Conservation (phyloP, 495 filamentous ascomycete genomes). For the Annulohypoxylon nitens region DNA sequence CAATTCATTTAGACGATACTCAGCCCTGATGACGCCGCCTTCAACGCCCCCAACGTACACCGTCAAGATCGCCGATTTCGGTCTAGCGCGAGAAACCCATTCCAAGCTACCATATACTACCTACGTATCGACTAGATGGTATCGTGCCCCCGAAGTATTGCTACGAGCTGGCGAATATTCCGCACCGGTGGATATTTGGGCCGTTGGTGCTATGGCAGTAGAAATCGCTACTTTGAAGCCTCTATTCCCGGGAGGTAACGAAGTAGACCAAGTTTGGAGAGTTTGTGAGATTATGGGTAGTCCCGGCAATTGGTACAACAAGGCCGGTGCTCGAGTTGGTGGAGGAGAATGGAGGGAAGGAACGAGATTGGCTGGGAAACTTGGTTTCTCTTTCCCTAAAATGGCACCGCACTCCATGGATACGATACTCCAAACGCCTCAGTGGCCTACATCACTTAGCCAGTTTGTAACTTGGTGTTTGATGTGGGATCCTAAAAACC, state of each 20-base stretch:
- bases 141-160: slow-evolving; percentile 95
- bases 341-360: slow-evolving; percentile 99
- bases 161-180: slow-evolving; percentile 97
- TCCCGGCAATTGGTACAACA: slow-evolving; percentile 97
- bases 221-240: slow-evolving; percentile 98
- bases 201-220: slow-evolving; percentile 98
- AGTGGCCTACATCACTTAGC: slow-evolving; percentile 90
- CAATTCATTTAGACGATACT: slow-evolving; percentile 89
- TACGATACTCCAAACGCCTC: slow-evolving; percentile 86
- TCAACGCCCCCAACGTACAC: slow-evolving; percentile 93
- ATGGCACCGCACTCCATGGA: slow-evolving; percentile 99
- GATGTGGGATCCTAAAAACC: slow-evolving; percentile 97
- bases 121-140: slow-evolving; percentile 99
- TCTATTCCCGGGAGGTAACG: slow-evolving; percentile 96
- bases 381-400: slow-evolving; percentile 99
- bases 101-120: slow-evolving; percentile 97
- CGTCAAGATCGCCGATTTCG: slow-evolving; percentile 99
- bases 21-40: slow-evolving; percentile 91
- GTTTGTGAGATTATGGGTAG: slow-evolving; percentile 99
- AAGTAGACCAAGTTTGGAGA: slow-evolving; percentile 99
- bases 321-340: slow-evolving; percentile 85
- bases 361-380: slow-evolving; percentile 88
- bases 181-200: slow-evolving; percentile 98
- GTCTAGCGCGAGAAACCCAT: slow-evolving; percentile 95
- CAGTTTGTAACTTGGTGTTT: slow-evolving; percentile 98